Percentiles rank a stretch among this genome's conserved stretches.
phyloP scores from a whole-genome alignment of 306 rosid genomes.

The Adenanthera pavonina region DNA sequence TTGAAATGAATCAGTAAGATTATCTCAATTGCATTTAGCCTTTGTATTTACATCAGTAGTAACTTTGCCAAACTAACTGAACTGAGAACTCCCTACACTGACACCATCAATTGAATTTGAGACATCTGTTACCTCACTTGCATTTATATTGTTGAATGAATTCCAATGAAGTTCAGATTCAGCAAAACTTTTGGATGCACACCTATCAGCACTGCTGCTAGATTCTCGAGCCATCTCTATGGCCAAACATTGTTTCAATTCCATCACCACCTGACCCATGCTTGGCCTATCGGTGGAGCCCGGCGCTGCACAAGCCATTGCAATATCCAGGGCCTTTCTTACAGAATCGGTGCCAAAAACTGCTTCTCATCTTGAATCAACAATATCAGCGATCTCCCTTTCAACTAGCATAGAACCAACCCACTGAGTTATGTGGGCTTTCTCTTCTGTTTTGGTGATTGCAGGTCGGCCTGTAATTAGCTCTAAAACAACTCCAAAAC shows the following conservation, averaged over 20 bases:
- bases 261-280: constrained; percentile 9
- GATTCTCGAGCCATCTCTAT: not conserved
- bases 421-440: not conserved
- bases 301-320: not conserved
- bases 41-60: not conserved
- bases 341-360: not conserved
- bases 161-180: too few relatives aligned
- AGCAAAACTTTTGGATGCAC: not conserved
- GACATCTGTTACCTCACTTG: not conserved
- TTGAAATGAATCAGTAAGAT: too few relatives aligned
- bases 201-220: too few relatives aligned
- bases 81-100: not conserved
- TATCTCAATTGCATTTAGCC: not conserved
- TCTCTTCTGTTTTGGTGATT: not conserved
- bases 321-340: not conserved
- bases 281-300: not conserved
- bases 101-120: not conserved
- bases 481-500: constrained; percentile 14
- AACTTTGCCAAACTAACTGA: not conserved
- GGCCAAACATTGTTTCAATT: not conserved
- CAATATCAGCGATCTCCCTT: not conserved
- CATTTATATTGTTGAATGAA: not conserved
- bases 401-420: not conserved
- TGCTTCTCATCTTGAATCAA: constrained; percentile 4
- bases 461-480: constrained; percentile 5